Evolutionary conservation across 495 filamentous ascomycete genomes (phyloP).

Genomic region (Xylaria venustula): DNA sequence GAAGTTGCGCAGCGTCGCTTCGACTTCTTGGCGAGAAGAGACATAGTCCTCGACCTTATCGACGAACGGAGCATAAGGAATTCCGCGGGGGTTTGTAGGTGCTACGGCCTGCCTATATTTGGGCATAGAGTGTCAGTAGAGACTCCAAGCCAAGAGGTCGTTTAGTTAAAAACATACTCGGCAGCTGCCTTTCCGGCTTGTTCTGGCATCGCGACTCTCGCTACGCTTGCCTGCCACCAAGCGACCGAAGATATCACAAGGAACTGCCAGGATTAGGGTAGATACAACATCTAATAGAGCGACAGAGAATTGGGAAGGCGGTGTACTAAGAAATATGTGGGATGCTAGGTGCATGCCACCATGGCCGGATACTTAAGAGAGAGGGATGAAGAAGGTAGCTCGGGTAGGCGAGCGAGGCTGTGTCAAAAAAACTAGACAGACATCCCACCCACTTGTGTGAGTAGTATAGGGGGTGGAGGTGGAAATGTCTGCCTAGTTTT

Average conservation of each 20-base stretch:
- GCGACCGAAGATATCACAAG: background rate
- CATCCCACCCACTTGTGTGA: too few species aligned
- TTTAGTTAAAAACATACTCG: slow-evolving; percentile 3
- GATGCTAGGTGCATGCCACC: background rate
- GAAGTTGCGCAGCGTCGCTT: slow-evolving; percentile 84
- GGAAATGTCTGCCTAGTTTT: too few species aligned
- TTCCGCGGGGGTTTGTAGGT: slow-evolving; percentile 85
- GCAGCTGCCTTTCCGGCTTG: slow-evolving; percentile 10
- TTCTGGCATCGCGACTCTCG: slow-evolving; percentile 7
- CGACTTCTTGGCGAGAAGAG: slow-evolving; percentile 79
- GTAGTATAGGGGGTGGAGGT: too few species aligned
- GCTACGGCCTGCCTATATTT: slow-evolving; percentile 48
- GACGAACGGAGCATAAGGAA: slow-evolving; percentile 92
- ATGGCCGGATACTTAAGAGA: too few species aligned
- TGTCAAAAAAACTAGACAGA: too few species aligned
- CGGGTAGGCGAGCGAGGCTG: too few species aligned
- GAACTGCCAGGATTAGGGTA: background rate
- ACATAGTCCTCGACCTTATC: slow-evolving; percentile 97
- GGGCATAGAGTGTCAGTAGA: slow-evolving; percentile 6
- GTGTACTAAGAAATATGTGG: background rate
- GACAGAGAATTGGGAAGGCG: background rate
- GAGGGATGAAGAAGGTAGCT: too few species aligned
- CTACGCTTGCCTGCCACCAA: background rate
- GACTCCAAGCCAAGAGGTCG: background rate
- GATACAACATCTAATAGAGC: background rate